Evolutionary conservation across 306 rosid genomes (phyloP), one percentile per base, ranked within the genome.

Genomic region (Fragaria vesca): DNA sequence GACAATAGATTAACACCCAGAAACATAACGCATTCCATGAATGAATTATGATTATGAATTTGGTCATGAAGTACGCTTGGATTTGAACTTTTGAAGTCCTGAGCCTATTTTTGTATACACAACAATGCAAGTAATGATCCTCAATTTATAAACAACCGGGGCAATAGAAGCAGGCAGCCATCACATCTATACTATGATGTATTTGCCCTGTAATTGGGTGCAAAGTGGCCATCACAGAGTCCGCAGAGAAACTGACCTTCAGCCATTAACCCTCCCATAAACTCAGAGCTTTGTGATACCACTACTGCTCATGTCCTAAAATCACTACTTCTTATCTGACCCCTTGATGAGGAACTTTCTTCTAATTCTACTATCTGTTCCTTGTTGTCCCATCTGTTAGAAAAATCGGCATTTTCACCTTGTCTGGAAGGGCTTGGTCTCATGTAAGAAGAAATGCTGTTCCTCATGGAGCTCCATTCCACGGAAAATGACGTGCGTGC

Each of bases 381-480:
- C 11, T 12, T 47, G n/a, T 12, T 47, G n/a, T 81, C 66, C 36
- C 55, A 42, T 46, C 28, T 52, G 38, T 38, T 50, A 4, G 78
- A 63, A 17, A 43, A 42, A 34, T 71, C 68, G 28, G 45, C 66
- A 73, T 81, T 82, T 54, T 68, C 80, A 36, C 24, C 63, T 55
- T 52, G 68, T 24, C 40, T 32, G 28, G 51, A 45, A 63, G 48
- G 13, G 47, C 24, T 18, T 24, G 45, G 76, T 68, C 69, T 48
- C 34, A 5, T 21, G 26, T 34, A 66, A 36, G 86, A 61, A 69
- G 68, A 28, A 4, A 28, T 18, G 3, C 78, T 81, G 4, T n/a
- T 58, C 81, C 65, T 51, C 78, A 74, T 28, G n/a, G 85, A 71
- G 67, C 79, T 81, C 87, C 82, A 81, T 43, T 84, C 85, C 4